Percentiles rank a stretch among this genome's conserved stretches.
These are phyloP conservation scores for Phytophthora hybrid DNA, from an alignment of 352 stramenopile genomes.

Conservation along the genomic window DNA sequence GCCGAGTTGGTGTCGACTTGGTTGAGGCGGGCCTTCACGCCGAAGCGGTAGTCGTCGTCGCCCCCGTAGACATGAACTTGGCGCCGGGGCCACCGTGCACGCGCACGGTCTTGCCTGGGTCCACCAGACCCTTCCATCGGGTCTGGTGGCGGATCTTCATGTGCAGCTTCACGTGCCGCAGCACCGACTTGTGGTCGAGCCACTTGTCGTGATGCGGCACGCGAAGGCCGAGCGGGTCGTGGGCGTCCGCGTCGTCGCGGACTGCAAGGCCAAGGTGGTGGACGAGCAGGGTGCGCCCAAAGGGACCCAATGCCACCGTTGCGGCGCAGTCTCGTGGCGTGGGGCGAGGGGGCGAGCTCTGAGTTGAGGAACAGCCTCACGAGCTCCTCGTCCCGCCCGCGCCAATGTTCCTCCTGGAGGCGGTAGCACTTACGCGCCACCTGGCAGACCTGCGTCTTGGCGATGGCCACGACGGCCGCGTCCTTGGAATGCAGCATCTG, in stretches of 20 bases:
- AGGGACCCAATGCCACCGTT: slow-evolving; percentile 5
- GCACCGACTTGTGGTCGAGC: slow-evolving; percentile 1
- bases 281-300: neutral
- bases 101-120: neutral
- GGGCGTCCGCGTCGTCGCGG: neutral
- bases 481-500: too few species aligned
- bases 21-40: slow-evolving; percentile 2
- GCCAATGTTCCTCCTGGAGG: too few species aligned
- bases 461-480: too few species aligned
- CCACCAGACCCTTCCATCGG: neutral
- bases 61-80: neutral
- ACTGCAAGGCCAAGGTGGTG: neutral
- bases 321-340: neutral
- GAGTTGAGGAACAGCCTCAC: too few species aligned
- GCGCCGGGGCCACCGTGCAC: neutral
- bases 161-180: slow-evolving; percentile 17
- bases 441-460: too few species aligned
- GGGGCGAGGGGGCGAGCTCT: neutral
- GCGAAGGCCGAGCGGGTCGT: slow-evolving; percentile 10
- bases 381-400: too few species aligned
- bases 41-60: slow-evolving; percentile 2
- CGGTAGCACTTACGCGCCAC: too few species aligned
- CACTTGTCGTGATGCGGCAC: slow-evolving; percentile 15
- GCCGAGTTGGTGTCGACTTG: slow-evolving; percentile 3
- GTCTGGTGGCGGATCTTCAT: neutral